These are phyloP conservation scores for Opeltia flavorubescens DNA, from an alignment of 495 filamentous ascomycete species.

Conservation along the genomic window DNA sequence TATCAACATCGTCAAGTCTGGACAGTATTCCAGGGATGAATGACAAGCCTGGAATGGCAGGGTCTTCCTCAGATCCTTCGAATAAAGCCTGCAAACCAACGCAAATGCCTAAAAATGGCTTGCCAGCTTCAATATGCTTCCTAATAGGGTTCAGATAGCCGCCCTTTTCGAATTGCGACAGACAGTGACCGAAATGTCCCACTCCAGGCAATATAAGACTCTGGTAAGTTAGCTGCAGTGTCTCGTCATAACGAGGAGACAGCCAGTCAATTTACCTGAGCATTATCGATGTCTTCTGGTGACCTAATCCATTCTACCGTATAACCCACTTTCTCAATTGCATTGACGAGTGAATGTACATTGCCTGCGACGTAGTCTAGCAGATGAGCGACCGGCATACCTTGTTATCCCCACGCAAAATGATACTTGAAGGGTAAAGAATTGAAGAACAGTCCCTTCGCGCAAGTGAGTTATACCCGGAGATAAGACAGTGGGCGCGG, in stretches of 20 bases:
- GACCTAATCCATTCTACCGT: conserved; percentile 81
- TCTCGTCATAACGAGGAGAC: neutral
- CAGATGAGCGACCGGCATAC: conserved; percentile 82
- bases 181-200: conserved; percentile 93
- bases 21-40: conserved; percentile 56
- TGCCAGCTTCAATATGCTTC: conserved; percentile 68
- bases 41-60: conserved; percentile 54
- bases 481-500: conserved; percentile 18
- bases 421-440: too few relatives aligned
- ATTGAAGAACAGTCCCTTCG: too few relatives aligned
- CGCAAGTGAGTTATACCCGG: too few relatives aligned
- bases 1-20: conserved; percentile 61
- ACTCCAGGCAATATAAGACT: conserved; percentile 81
- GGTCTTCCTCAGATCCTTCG: conserved; percentile 64
- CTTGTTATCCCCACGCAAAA: neutral
- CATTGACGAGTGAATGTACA: conserved; percentile 87
- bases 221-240: neutral
- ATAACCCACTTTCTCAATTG: conserved; percentile 88
- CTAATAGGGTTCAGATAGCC: conserved; percentile 71
- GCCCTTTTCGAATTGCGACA: conserved; percentile 62
- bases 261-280: conserved; percentile 47
- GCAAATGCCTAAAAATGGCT: conserved; percentile 96
- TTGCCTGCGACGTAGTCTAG: conserved; percentile 83
- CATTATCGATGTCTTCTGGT: conserved; percentile 68
- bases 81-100: conserved; percentile 90